These are phyloP conservation scores for Talaromyces sp. DNA, from an alignment of 2,329 filamentous ascomycete genomes.

Conservation along the genomic window DNA sequence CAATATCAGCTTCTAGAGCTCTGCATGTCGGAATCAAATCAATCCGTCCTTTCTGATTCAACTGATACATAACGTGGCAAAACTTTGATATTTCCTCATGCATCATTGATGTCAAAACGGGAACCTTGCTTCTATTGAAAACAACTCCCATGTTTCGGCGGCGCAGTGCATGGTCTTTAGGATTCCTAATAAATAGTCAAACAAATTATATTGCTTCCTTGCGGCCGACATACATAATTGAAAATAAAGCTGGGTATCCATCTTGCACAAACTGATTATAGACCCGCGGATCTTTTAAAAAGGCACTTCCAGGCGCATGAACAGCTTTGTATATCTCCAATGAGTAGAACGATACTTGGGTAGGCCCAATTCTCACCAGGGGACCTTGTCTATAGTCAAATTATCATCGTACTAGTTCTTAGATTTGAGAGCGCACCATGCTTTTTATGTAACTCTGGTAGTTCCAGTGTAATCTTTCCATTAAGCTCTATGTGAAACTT, in stretches of 20 bases:
- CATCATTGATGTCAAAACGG: not conserved
- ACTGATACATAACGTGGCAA: not conserved
- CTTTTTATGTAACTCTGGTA: not conserved
- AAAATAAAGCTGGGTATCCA: not conserved
- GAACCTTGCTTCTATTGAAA: not conserved
- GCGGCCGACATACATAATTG: not conserved
- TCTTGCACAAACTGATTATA: constrained; percentile 3
- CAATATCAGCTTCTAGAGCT: constrained; percentile 1
- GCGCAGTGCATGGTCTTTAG: not conserved
- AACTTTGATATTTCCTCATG: not conserved
- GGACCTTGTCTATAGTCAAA: not conserved
- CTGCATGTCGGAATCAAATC: not conserved
- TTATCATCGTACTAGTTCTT: not conserved
- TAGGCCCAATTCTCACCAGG: not conserved
- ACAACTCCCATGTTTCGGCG: constrained; percentile 4
- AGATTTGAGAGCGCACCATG: not conserved
- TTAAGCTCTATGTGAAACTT: not conserved
- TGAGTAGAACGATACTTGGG: constrained; percentile 1
- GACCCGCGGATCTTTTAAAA: not conserved
- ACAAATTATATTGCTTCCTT: not conserved
- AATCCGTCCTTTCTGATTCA: not conserved
- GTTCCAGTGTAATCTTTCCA: not conserved
- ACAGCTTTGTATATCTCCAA: not conserved
- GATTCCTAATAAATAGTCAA: not conserved
- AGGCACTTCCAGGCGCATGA: not conserved